Evolutionary conservation across 306 rosid genomes (phyloP).

Genomic region (Prunus mongolica): DNA sequence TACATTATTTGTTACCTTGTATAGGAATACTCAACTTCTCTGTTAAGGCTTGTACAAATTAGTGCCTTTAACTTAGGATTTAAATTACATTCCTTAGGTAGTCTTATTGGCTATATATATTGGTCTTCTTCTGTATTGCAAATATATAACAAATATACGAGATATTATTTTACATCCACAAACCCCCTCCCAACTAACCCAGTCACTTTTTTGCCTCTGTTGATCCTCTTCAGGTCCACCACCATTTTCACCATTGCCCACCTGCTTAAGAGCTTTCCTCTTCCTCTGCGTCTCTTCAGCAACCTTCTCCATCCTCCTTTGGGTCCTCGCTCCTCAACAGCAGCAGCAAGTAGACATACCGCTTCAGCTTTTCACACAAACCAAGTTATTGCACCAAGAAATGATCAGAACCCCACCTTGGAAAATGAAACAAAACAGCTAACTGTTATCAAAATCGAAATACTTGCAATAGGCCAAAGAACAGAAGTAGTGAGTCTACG

Average conservation of each 20-base stretch:
- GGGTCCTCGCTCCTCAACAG: background rate
- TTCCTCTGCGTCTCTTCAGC: background rate
- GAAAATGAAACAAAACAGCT: background rate
- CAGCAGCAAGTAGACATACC: background rate
- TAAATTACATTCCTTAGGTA: no score
- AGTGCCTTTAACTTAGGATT: no score
- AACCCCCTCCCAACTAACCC: no score
- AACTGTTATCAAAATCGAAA: background rate
- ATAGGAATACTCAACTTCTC: no score
- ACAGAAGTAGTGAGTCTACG: constrained; percentile 58
- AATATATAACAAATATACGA: no score
- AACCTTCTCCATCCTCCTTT: constrained; percentile 10
- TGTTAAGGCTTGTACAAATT: no score
- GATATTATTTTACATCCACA: no score
- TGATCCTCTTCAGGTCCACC: constrained; percentile 4
- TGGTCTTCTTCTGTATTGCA: no score
- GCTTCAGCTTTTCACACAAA: background rate
- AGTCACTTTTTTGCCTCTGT: constrained; percentile 4
- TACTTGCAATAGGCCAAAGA: constrained; percentile 78
- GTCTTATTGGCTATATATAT: no score
- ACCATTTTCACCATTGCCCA: constrained; percentile 11
- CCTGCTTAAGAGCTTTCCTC: constrained; percentile 11
- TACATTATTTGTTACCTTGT: no score
- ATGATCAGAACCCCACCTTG: background rate
- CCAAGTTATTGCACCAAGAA: background rate